These are phyloP conservation scores for Rutstroemia sp. DNA, from an alignment of 2,329 filamentous ascomycete genomes.

Conservation along the genomic window DNA sequence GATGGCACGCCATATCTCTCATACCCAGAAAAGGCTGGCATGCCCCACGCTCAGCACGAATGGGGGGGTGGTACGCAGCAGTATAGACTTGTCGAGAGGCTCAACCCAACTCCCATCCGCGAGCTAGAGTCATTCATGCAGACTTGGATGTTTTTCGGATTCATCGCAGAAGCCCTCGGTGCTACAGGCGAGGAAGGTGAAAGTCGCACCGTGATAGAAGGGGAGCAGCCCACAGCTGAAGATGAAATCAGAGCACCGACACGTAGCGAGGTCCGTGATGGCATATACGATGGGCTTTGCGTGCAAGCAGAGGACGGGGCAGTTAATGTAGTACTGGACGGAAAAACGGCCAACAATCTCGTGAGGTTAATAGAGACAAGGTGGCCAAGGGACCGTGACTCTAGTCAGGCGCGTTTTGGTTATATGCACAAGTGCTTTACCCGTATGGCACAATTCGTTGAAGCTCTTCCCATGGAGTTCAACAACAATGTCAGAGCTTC, in stretches of 20 bases:
- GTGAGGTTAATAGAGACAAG: not conserved
- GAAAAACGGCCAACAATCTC: not conserved
- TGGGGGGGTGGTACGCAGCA: not conserved
- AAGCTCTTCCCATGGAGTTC: constrained; percentile 12
- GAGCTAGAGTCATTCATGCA: constrained; percentile 27
- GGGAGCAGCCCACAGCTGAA: not conserved
- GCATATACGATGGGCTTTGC: constrained; percentile 4
- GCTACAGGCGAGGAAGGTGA: constrained; percentile 1
- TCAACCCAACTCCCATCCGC: constrained; percentile 17
- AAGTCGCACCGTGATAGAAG: too few species aligned
- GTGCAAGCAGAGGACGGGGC: not conserved
- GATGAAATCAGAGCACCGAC: not conserved
- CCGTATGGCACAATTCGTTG: not conserved
- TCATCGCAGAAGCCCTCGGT: constrained; percentile 27
- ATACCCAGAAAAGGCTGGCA: constrained; percentile 21
- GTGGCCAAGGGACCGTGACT: not conserved
- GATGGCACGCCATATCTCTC: constrained; percentile 24
- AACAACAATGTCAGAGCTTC: constrained; percentile 24
- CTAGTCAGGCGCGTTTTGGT: constrained; percentile 1
- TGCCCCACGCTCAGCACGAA: constrained; percentile 5
- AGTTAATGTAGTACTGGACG: not conserved
- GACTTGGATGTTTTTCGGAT: constrained; percentile 31
- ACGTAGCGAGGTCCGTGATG: not conserved
- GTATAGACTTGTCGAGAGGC: constrained; percentile 11
- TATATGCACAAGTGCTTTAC: not conserved